A percentile compares a stretch with the other conserved stretches of the same genome.
Evolutionary conservation across 2,329 filamentous ascomycete genomes (phyloP).

Genomic region (Cryphonectria japonica): DNA sequence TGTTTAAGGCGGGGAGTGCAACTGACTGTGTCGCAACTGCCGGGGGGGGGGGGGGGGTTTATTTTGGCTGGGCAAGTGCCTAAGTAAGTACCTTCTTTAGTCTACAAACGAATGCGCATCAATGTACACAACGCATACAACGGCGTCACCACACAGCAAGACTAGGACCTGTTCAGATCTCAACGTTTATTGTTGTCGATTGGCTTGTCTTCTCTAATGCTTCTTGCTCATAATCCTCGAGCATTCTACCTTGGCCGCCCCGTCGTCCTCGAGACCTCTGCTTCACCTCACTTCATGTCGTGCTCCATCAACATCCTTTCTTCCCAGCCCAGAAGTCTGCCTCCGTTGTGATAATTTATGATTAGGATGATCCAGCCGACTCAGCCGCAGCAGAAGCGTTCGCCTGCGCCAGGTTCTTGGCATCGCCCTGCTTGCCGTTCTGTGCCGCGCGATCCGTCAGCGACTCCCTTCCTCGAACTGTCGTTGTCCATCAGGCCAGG

Average conservation of each 20-base stretch:
- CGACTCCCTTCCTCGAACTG: constrained; percentile 3
- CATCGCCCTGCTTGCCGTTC: constrained; percentile 95
- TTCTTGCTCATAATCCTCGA: background rate
- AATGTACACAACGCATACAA: background rate
- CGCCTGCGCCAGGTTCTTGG: constrained; percentile 69
- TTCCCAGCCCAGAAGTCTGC: background rate
- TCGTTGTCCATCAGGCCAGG: background rate
- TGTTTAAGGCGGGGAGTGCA: background rate
- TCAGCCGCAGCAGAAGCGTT: constrained; percentile 47
- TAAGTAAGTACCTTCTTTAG: background rate
- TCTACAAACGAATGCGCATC: background rate
- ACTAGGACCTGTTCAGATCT: background rate
- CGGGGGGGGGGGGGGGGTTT: background rate
- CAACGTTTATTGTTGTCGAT: background rate
- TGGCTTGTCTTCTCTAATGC: background rate
- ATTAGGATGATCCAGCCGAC: constrained; percentile 36
- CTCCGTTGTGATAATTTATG: constrained; percentile 25
- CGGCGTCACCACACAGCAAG: constrained; percentile 1
- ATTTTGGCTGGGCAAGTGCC: background rate
- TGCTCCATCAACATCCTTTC: background rate
- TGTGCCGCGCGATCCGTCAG: constrained; percentile 49
- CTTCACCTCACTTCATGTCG: background rate
- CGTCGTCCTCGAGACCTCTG: background rate
- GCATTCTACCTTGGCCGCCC: background rate
- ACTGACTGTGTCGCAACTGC: constrained; percentile 17